phyloP scores from a whole-genome alignment of 2,329 filamentous ascomycete species.

The Aphanocladium album region DNA sequence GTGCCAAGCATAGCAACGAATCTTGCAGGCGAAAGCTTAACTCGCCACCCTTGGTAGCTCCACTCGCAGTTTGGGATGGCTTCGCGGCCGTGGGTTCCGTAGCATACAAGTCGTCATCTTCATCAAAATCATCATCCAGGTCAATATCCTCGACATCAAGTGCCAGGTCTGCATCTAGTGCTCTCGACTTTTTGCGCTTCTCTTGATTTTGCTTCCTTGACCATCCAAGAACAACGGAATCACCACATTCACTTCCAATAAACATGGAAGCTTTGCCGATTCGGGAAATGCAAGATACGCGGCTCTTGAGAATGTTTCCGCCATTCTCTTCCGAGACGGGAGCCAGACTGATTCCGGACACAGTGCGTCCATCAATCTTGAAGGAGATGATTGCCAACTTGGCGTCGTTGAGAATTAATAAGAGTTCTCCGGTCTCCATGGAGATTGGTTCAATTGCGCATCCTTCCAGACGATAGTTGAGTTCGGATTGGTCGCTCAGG shows the following conservation, averaged over 20 bases:
- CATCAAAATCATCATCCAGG: constrained; percentile 54
- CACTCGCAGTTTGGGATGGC: constrained; percentile 33
- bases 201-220: constrained; percentile 59
- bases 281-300: constrained; percentile 64
- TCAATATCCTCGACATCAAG: constrained; percentile 48
- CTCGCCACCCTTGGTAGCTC: constrained; percentile 51
- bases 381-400: constrained; percentile 72
- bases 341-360: constrained; percentile 77
- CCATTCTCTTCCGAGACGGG: constrained; percentile 58
- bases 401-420: constrained; percentile 76
- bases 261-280: constrained; percentile 70
- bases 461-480: constrained; percentile 75
- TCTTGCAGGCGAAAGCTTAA: constrained; percentile 76
- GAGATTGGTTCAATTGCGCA: constrained; percentile 74
- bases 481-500: constrained; percentile 77
- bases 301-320: constrained; percentile 54
- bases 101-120: constrained; percentile 56
- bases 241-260: constrained; percentile 75
- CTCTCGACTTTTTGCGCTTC: constrained; percentile 59
- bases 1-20: constrained; percentile 68
- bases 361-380: constrained; percentile 81
- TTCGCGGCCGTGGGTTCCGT: constrained; percentile 61
- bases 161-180: constrained; percentile 49
- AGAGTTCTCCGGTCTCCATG: constrained; percentile 71
- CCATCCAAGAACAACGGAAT: constrained; percentile 81